phyloP scores from a whole-genome alignment of 202 grass and related monocot species.

The Panicum hallii region DNA sequence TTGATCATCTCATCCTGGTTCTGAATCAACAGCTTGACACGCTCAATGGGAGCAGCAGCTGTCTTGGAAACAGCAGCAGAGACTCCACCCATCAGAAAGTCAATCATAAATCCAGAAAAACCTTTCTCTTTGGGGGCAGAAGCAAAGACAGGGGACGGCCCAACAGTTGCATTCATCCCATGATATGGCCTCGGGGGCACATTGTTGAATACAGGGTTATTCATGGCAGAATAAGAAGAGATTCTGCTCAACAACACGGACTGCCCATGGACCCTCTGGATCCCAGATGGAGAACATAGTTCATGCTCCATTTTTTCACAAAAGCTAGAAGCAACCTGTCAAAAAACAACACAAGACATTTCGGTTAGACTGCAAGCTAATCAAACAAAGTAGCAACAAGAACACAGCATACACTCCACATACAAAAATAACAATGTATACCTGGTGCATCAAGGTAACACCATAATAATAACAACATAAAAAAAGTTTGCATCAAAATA shows the following conservation, averaged over 20 bases:
- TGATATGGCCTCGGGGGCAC: conserved; percentile 37
- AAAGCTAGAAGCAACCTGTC: conserved; percentile 25
- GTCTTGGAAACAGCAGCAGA: conserved; percentile 75
- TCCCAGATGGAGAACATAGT: conserved; percentile 37
- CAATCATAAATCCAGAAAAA: conserved; percentile 58
- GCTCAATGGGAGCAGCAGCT: conserved; percentile 72
- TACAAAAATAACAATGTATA: background rate
- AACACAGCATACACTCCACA: background rate
- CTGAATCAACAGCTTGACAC: conserved; percentile 76
- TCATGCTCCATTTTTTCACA: conserved; percentile 53
- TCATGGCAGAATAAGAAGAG: conserved; percentile 42
- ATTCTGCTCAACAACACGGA: conserved; percentile 51
- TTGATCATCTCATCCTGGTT: conserved; percentile 82
- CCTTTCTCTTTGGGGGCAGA: conserved; percentile 60
- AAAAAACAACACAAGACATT: background rate
- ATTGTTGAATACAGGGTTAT: conserved; percentile 44
- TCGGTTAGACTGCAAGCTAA: background rate
- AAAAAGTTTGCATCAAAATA: background rate
- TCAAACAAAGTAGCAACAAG: background rate
- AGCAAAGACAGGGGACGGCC: conserved; percentile 55
- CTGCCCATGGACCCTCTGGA: conserved; percentile 56
- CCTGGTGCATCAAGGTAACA: background rate
- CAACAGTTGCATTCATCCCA: conserved; percentile 35
- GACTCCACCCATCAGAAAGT: conserved; percentile 74
- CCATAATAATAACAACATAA: background rate